Percentiles rank a stretch among this genome's conserved stretches.
Evolutionary conservation across 768 basidiomycete species (phyloP).

Genomic region (Russula sp.): DNA sequence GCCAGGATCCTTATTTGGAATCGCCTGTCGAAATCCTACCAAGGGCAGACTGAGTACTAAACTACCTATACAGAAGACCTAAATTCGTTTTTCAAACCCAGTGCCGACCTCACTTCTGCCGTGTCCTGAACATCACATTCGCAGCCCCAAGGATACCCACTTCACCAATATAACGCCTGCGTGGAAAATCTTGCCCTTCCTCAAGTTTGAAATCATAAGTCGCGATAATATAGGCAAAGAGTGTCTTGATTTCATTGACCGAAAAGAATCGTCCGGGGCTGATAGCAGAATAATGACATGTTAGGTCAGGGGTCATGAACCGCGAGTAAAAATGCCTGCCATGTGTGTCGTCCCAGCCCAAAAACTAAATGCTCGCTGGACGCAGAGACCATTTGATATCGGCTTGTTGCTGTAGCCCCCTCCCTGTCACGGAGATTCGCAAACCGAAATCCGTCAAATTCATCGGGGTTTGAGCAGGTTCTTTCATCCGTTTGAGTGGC

Average conservation of each 20-base stretch:
- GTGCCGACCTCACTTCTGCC: not conserved
- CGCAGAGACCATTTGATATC: not conserved
- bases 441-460: slow-evolving; percentile 46
- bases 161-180: not conserved
- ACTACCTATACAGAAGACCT: too few species aligned
- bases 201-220: not conserved
- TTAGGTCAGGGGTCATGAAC: not conserved
- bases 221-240: not conserved
- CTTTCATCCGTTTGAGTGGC: slow-evolving; percentile 42
- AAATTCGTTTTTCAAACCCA: too few species aligned
- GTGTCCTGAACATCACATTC: not conserved
- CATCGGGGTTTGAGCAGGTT: slow-evolving; percentile 42
- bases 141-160: not conserved
- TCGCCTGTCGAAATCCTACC: too few species aligned
- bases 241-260: not conserved
- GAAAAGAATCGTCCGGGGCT: not conserved
- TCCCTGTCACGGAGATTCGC: slow-evolving; percentile 33
- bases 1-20: too few species aligned
- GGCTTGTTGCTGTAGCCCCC: not conserved
- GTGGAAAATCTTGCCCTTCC: not conserved
- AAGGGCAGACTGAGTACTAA: too few species aligned
- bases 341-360: not conserved
- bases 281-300: not conserved
- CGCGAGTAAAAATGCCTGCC: not conserved
- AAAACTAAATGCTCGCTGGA: not conserved